phyloP scores from a whole-genome alignment of 495 filamentous ascomycete genomes.

The Parachaetomium inaequale region DNA sequence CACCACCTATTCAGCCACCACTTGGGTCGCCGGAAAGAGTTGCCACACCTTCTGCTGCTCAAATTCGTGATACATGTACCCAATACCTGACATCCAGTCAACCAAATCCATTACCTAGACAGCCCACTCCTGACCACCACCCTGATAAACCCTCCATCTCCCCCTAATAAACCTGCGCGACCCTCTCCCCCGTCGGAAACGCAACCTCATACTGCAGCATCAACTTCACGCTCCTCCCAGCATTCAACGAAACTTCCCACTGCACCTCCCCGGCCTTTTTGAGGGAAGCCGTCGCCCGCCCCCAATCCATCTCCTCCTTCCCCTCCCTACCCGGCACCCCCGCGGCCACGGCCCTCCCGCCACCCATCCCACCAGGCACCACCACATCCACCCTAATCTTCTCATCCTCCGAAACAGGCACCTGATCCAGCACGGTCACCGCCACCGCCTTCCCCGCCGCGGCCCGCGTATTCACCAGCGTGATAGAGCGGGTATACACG shows the following conservation, averaged over 20 bases:
- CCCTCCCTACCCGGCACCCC: constrained; percentile 33
- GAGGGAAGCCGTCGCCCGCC: constrained; percentile 45
- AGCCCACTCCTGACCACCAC: not conserved
- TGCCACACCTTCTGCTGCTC: too few relatives aligned
- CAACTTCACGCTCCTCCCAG: constrained; percentile 54
- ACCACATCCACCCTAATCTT: constrained; percentile 52
- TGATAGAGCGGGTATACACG: constrained; percentile 54
- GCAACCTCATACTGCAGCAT: constrained; percentile 61
- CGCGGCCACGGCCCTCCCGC: constrained; percentile 41
- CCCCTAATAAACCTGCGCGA: constrained; percentile 34
- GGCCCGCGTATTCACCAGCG: constrained; percentile 58
- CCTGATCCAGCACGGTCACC: constrained; percentile 60
- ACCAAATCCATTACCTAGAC: too few relatives aligned
- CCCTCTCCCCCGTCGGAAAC: constrained; percentile 50
- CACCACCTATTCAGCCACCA: too few relatives aligned
- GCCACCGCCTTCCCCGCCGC: constrained; percentile 44
- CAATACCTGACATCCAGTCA: too few relatives aligned
- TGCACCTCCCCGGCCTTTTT: constrained; percentile 59
- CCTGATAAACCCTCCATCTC: not conserved
- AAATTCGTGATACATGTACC: too few relatives aligned
- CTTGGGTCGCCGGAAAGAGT: too few relatives aligned
- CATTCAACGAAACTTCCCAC: constrained; percentile 58
- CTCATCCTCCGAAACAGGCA: constrained; percentile 66
- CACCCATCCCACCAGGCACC: constrained; percentile 50
- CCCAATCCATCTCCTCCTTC: constrained; percentile 41